Evolutionary conservation across 2,329 filamentous ascomycete species (phyloP), one percentile per base, ranked within the genome.

Genomic region (Fusarium sulawesiense): DNA sequence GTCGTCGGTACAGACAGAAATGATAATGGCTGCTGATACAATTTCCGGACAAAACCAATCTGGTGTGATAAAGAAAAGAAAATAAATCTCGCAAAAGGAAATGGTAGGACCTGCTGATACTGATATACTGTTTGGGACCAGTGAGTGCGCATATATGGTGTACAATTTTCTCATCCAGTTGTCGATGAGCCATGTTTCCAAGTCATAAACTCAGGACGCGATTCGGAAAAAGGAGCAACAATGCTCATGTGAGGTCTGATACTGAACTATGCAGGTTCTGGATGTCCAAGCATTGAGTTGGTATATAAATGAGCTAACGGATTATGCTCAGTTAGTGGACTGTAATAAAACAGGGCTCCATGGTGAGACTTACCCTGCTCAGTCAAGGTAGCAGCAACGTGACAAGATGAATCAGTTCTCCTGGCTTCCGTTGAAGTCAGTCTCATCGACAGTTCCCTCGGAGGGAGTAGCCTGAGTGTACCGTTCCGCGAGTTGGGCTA

Each of bases 401-500:
- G 25, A n/a, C 14, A 40, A 27, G 53, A 57, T 29, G 32, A 27
- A 27, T 56, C 30, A 71, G 37, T 41, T 48, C 21, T 56, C n/a
- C n/a, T 56, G 41, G 37, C 41, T 56, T 13, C 55, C 44, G 4
- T 45, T 34, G 2, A 59, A 60, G 12, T 25, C 30, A 7, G 34
- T 27, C 18, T 74, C 68, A 1, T 62, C 66, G 46, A 70, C 46
- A 6, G 47, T 32, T 11, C 18, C 42, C 10, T 72, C 64, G 37
- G 68, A 56, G 16, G 58, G 46, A 21, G 64, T 59, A 29, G 56
- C 41, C 29, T 74, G 74, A 49, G 72, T 72, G 56, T 37, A 37
- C 18, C 4, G 9, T 10, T 23, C 41, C 14, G 13, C n/a, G n/a
- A 23, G 23, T 21, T 41, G 32, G 13, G 76, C 75, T 34, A 72